Base-by-base conservation (phyloP, 306 rosid genomes). In the Delonix regia region DNA sequence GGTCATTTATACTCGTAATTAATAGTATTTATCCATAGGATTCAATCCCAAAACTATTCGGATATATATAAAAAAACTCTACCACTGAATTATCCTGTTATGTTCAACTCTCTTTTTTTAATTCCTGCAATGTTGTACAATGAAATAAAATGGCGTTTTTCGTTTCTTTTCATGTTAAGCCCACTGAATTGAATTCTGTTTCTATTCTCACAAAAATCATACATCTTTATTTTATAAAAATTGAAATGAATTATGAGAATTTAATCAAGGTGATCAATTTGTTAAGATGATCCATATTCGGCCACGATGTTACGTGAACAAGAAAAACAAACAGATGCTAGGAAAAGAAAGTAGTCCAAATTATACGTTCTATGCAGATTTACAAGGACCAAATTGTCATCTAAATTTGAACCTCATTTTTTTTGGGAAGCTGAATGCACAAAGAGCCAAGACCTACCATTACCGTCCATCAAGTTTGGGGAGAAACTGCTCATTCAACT, bases 381-480 rank as follows among this genome's bases (percentile, higher is more conserved):
- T 36, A 38, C 33, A 27, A 22, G 49, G 67, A 55, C 36, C 67
- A 56, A 56, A 3, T 44, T 7, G 73, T 45, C 3, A 14, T 7
- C 22, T 6, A 27, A 45, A 68, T 14, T 14, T 24, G 73, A 13
- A 45, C 55, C 73, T 68, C 24, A 67, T 67, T 5, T 21, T 36
- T 38, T 41, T 60, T 74, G 59, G 33, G 22, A 59, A 4, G 69
- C n/a, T 24, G 52, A 25, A 41, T 39, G 78, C 55, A 57, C 55
- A 48, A 27, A 9, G 45, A 18, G 70, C 59, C 45, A 61, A 45
- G 57, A 82, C 69, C 49, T 16, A 47, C 75, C 72, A 76, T 9
- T 36, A 76, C 85, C 89, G 67, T 33, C 80, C 82, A 79, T 69
- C 64, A 21, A 44, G 59, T 62, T 38, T 53, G 3, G 10, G 34